Percentiles rank a stretch among this genome's conserved stretches.
These are phyloP conservation scores for Panus rudis DNA, from an alignment of 768 basidiomycete genomes.

Conservation along the genomic window DNA sequence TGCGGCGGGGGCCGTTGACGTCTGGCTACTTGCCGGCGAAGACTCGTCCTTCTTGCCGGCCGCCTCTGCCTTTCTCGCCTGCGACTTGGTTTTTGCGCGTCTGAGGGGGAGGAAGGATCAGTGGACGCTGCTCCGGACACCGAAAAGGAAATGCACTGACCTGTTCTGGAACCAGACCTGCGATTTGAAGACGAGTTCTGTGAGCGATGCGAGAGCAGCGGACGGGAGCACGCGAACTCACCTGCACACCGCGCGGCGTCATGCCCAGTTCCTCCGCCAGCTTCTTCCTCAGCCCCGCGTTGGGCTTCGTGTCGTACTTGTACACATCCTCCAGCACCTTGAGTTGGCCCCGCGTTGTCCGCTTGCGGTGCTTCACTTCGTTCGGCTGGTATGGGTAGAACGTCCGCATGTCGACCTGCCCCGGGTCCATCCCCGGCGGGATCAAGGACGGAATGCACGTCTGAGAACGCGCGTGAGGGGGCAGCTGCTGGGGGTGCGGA, in stretches of 20 bases:
- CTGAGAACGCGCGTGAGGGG: slow-evolving; percentile 14
- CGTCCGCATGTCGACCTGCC: slow-evolving; percentile 69
- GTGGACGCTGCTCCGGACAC: slow-evolving; percentile 6
- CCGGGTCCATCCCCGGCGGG: slow-evolving; percentile 53
- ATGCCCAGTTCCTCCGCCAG: slow-evolving; percentile 82
- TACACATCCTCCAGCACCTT: slow-evolving; percentile 86
- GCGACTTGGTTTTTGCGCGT: slow-evolving; percentile 78
- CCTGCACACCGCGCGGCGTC: slow-evolving; percentile 94
- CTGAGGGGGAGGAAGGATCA: slow-evolving; percentile 29
- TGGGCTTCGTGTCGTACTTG: slow-evolving; percentile 86
- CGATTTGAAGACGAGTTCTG: slow-evolving; percentile 12
- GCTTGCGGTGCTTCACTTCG: slow-evolving; percentile 90
- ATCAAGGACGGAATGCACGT: slow-evolving; percentile 41
- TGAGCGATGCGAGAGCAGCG: slow-evolving; percentile 1
- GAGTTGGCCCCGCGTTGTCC: slow-evolving; percentile 85
- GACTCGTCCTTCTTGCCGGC: not conserved
- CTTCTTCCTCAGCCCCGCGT: slow-evolving; percentile 68
- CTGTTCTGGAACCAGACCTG: slow-evolving; percentile 93
- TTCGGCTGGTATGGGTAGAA: slow-evolving; percentile 78
- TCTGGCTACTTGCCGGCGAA: too few species aligned
- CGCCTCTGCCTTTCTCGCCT: slow-evolving; percentile 40
- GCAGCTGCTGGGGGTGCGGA: not conserved
- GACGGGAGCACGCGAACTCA: slow-evolving; percentile 29
- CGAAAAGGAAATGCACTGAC: slow-evolving; percentile 30
- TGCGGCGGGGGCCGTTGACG: not conserved